A percentile compares a stretch with the other conserved stretches of the same genome.
Conservation (phyloP, 2,329 filamentous ascomycete genomes). For the Verticillium isaacii region DNA sequence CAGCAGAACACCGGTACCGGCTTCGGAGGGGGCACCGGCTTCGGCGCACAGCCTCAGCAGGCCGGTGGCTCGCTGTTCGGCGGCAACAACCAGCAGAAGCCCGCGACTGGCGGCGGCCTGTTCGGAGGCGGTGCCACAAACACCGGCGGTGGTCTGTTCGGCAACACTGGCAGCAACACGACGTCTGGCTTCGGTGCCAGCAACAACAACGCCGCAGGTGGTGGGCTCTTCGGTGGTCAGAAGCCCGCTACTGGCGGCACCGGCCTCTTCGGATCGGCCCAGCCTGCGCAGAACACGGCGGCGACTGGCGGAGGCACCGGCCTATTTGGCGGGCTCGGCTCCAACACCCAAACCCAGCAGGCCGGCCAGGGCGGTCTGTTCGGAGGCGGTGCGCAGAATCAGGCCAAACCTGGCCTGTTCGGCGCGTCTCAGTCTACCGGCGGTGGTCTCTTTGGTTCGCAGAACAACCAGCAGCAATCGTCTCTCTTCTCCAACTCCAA, state of each 20-base stretch:
- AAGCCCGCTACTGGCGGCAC: conserved; percentile 35
- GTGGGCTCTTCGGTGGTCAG: conserved; percentile 35
- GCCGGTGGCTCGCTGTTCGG: conserved; percentile 22
- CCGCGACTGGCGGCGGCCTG: conserved; percentile 10
- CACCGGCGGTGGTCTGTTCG: conserved; percentile 34
- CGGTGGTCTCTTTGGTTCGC: conserved; percentile 50
- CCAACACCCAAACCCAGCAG: conserved; percentile 29
- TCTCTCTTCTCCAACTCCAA: conserved; percentile 41
- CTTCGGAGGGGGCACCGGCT: conserved; percentile 18
- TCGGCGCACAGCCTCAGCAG: conserved; percentile 18
- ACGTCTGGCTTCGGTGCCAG: conserved; percentile 40
- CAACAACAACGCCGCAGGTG: conserved; percentile 22
- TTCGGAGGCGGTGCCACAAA: conserved; percentile 19
- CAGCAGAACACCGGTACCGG: conserved; percentile 11
- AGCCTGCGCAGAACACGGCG: conserved; percentile 21
- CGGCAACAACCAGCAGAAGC: conserved; percentile 8
- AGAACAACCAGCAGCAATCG: conserved; percentile 39
- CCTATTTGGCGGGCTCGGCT: conserved; percentile 44
- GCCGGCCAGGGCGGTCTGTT: conserved; percentile 41
- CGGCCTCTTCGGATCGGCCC: conserved; percentile 45
- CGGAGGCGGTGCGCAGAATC: conserved; percentile 43
- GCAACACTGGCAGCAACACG: conserved; percentile 19
- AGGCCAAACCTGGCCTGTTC: conserved; percentile 54
- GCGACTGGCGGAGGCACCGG: conserved; percentile 30
- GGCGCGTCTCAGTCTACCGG: conserved; percentile 38